Evolutionary conservation across 345 rosid genomes (phyloP), one percentile per base, ranked within the genome.

Genomic region (Salix suchowensis): DNA sequence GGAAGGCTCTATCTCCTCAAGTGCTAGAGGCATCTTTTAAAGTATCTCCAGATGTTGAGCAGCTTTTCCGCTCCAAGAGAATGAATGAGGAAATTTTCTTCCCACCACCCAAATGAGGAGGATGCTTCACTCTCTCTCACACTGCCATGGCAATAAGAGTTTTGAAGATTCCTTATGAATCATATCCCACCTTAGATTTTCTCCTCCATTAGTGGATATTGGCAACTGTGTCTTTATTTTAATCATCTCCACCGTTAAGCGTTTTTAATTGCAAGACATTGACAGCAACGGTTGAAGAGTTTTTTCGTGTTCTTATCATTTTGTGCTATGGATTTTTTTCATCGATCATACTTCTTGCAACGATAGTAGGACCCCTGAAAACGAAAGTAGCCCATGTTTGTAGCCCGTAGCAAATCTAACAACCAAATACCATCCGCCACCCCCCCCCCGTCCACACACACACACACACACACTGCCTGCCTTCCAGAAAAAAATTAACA

Each of bases 1-100:
- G 92, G 94, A 89, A 89, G 87, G 89, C 97, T 0, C 68, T 94
- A 79, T 91, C 96, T 1, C 96, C 97, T 0, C 78, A 83, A 68
- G 97, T 92, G 82, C 74, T 91, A 44, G 80, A 85, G 77, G 97
- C 96, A 11, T 73, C 97, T 5, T 87, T 94, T 79, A 87, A 84
- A 36, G 91, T 94, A 60, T n/a, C 79, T 16, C 79, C 87, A 5
- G 94, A 89, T 21, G 72, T 82, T 1, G 94, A 91, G 79, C 66
- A 85, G 77, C 74, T 78, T 0, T 88, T 94, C 89, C 81, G 90
- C 4, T 83, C 93, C 2, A 92, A 85, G 86, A 88, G 97, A 81
- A 85, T 82, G 48, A 55, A 80, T 0, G 89, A 85, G 4, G 97
- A 85, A 36, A 87, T 94, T 71, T 94, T 94, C 88, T 94, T 92